Evolutionary conservation across 148 eudicot species (phyloP).

Genomic region (Chenopodium album): DNA sequence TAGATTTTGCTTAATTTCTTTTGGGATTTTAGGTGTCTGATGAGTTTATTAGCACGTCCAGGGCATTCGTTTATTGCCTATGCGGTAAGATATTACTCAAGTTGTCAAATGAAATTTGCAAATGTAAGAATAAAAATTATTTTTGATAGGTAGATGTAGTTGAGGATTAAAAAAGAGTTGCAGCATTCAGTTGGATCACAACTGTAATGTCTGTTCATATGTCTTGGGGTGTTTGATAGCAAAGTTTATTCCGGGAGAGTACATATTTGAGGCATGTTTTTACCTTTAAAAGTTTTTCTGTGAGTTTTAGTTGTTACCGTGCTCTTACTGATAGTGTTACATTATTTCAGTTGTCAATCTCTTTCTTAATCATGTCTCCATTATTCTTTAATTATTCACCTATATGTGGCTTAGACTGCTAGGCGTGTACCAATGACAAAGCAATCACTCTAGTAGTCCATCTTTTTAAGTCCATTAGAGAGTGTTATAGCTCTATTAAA

Average conservation of each 20-base stretch:
- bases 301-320: not conserved
- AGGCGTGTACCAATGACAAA: slow-evolving; percentile 33
- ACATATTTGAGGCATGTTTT: slow-evolving; percentile 56
- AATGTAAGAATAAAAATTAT: too few relatives aligned
- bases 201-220: slow-evolving; percentile 70
- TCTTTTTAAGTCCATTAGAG: slow-evolving; percentile 40
- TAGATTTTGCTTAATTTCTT: too few relatives aligned
- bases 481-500: slow-evolving; percentile 56
- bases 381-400: slow-evolving; percentile 38
- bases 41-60: too few relatives aligned
- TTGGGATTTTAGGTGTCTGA: too few relatives aligned
- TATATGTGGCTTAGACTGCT: slow-evolving; percentile 63
- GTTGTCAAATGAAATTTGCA: too few relatives aligned
- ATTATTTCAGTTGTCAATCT: slow-evolving; percentile 51
- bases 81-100: too few relatives aligned
- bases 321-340: slow-evolving; percentile 8
- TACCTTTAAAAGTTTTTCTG: slow-evolving; percentile 19
- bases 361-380: slow-evolving; percentile 54
- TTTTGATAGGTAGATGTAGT: slow-evolving; percentile 65
- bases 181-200: slow-evolving; percentile 77
- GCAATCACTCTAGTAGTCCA: slow-evolving; percentile 34
- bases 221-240: slow-evolving; percentile 62
- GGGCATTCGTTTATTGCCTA: too few relatives aligned
- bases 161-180: slow-evolving; percentile 56
- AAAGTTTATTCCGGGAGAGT: slow-evolving; percentile 57